These are phyloP conservation scores for Metschnikowia colocasiae DNA, from an alignment of 805 yeast species.

Conservation along the genomic window DNA sequence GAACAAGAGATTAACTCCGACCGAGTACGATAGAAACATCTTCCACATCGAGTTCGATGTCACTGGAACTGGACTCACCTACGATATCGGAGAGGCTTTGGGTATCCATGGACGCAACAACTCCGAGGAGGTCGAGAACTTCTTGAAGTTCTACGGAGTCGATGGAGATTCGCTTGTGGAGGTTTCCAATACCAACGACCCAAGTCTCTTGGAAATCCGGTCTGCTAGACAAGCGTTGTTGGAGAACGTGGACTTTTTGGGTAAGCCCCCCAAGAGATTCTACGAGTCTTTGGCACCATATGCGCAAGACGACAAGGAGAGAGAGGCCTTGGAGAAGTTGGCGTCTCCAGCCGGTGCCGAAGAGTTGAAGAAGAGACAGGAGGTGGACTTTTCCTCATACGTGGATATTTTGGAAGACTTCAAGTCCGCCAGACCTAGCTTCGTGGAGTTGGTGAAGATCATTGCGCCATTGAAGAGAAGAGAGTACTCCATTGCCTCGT, in stretches of 20 bases:
- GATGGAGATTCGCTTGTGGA: slow-evolving; percentile 65
- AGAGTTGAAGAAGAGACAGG: slow-evolving; percentile 79
- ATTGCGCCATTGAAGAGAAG: slow-evolving; percentile 91
- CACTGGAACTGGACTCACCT: slow-evolving; percentile 84
- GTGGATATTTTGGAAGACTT: slow-evolving; percentile 78
- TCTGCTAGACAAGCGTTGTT: slow-evolving; percentile 77
- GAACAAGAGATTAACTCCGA: slow-evolving; percentile 87
- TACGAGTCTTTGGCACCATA: slow-evolving; percentile 75
- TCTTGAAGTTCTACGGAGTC: slow-evolving; percentile 68
- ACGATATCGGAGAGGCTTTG: slow-evolving; percentile 93
- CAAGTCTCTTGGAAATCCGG: slow-evolving; percentile 59
- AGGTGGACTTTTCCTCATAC: slow-evolving; percentile 75
- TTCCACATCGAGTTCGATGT: slow-evolving; percentile 95
- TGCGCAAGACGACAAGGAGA: slow-evolving; percentile 69
- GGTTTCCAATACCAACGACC: slow-evolving; percentile 65
- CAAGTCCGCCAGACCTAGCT: slow-evolving; percentile 74
- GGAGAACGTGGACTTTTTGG: slow-evolving; percentile 83
- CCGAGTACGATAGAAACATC: slow-evolving; percentile 85
- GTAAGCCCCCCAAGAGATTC: slow-evolving; percentile 94
- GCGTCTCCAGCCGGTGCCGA: slow-evolving; percentile 80
- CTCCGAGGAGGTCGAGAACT: slow-evolving; percentile 57
- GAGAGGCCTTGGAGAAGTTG: slow-evolving; percentile 55
- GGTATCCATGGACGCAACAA: slow-evolving; percentile 92
- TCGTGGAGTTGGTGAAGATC: slow-evolving; percentile 64
- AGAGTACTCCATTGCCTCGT: slow-evolving; percentile 96